Base-by-base conservation (phyloP, 352 stramenopile species). In the Pythium dissotocum region DNA sequence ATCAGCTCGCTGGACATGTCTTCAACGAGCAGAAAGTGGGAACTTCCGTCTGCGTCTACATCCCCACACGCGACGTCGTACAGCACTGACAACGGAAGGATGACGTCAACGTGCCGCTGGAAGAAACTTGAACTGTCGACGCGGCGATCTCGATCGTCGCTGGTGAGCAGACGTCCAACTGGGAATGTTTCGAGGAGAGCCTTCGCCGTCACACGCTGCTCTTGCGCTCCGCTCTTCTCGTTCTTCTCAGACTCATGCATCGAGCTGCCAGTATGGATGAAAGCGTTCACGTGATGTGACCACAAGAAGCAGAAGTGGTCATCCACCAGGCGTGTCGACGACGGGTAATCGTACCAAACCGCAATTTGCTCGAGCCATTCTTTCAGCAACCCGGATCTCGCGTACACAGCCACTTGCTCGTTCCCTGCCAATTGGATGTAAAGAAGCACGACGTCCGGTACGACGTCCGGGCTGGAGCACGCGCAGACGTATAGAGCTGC, bases 261-360 rank as follows among this genome's bases (percentile, higher is more conserved):
- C 56, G 64, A 54, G 70, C 8, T 13, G n/a, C 54, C 61, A 28
- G 61, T 65, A 36, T 33, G 54, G 28, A 53, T 53, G n/a, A 56
- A 58, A 2, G 14, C 13, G n/a, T 48, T 67, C 36, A 70, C 36
- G 28, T 74, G 58, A 16, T 71, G 44, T 9, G 71, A 79, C 86
- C 86, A 94, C 13, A 94, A 52, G 42, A 68, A 75, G 21, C 73
- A 78, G 59, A 94, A 91, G 60, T 94, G 83, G 49, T 92, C 81
- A 24, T 88, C 73, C 6, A 94, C 56, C 49, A 94, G 70, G n/a
- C 58, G 65, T 42, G 46, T 68, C 16, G 77, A 61, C 2, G 59
- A 78, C 28, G 66, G 35, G 26, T 94, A 93, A 33, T 63, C 72
- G 54, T 91, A 90, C 44, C 73, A 81, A 0, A 49, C 26, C 8